phyloP scores from a whole-genome alignment of 129 eudicot genomes.

The Escallonia rubra region DNA sequence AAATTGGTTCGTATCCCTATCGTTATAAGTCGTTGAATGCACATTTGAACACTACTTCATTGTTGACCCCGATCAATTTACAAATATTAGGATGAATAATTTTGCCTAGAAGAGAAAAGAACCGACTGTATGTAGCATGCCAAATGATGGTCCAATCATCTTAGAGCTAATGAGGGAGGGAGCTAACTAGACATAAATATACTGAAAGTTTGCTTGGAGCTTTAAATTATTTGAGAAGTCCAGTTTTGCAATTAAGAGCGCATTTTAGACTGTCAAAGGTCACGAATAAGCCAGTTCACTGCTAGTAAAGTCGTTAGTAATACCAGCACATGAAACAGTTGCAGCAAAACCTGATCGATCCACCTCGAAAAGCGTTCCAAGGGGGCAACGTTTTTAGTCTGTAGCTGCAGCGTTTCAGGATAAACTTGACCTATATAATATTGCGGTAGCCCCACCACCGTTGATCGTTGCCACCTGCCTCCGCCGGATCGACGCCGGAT shows the following conservation, averaged over 20 bases:
- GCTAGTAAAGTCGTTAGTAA: slow-evolving; percentile 23
- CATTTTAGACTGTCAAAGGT: slow-evolving; percentile 11
- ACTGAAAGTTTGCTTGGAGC: no score
- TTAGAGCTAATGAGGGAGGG: not conserved
- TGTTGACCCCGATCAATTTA: no score
- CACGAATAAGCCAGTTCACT: slow-evolving; percentile 10
- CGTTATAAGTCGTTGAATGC: no score
- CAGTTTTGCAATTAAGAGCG: not conserved
- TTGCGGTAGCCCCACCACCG: slow-evolving; percentile 14
- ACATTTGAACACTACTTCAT: no score
- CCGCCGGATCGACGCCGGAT: slow-evolving; percentile 44
- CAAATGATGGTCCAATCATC: not conserved
- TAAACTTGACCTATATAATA: slow-evolving; percentile 7
- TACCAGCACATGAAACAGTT: slow-evolving; percentile 50
- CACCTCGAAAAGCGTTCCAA: slow-evolving; percentile 68
- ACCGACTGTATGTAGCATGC: no score
- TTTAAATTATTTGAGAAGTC: slow-evolving; percentile 9
- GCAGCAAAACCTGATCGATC: slow-evolving; percentile 56
- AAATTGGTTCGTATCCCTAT: no score
- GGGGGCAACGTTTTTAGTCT: not conserved
- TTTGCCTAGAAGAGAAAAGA: no score
- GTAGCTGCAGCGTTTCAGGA: slow-evolving; percentile 14
- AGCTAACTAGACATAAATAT: no score
- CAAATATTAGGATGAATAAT: no score
- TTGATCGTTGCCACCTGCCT: slow-evolving; percentile 42